These are phyloP conservation scores for Dunaliella sp. DNA, from an alignment of 139 green algal genomes.

Conservation along the genomic window DNA sequence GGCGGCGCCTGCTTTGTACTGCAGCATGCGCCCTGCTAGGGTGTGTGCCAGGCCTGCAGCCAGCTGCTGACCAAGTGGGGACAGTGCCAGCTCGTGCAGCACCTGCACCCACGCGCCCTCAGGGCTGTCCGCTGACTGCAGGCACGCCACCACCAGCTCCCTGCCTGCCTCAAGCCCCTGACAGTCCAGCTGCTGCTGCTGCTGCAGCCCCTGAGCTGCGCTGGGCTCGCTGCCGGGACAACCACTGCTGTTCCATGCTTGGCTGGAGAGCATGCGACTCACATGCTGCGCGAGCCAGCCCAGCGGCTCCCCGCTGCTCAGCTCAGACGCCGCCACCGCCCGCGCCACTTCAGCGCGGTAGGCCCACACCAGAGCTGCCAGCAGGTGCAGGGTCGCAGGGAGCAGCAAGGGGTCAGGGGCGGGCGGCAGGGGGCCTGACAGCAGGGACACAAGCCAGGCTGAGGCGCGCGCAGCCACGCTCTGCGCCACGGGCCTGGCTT, in stretches of 20 bases:
- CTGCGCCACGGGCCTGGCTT: background rate
- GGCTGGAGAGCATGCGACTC: background rate
- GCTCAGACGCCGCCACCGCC: background rate
- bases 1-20: too few relatives aligned
- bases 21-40: background rate
- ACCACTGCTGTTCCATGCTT: background rate
- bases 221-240: background rate
- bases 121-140: background rate
- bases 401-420: too few relatives aligned
- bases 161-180: background rate
- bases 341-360: background rate
- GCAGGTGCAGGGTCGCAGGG: background rate
- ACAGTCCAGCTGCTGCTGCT: background rate
- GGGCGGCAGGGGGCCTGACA: background rate
- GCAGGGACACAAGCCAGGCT: background rate
- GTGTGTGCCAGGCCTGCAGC: background rate
- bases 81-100: background rate
- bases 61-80: background rate
- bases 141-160: background rate
- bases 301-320: background rate
- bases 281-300: background rate
- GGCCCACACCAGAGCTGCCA: background rate
- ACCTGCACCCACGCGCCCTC: background rate
- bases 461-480: background rate
- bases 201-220: background rate